Base-by-base conservation (phyloP, 192 early-diverging fungal species). In the Coemansia sp. region DNA sequence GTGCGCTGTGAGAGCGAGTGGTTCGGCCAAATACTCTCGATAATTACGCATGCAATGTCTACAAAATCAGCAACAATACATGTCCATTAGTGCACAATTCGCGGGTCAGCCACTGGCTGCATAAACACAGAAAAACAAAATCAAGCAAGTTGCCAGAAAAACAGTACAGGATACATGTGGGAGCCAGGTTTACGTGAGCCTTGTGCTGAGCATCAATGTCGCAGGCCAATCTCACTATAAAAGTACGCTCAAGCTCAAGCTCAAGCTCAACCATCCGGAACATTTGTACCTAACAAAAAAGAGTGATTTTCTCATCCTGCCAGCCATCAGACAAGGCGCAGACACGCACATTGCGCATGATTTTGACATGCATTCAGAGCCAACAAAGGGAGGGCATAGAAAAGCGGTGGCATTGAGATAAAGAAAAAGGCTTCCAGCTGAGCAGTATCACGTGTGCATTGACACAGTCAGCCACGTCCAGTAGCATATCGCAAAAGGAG, bases 11-110 rank as follows among this genome's bases (percentile, higher is more conserved):
- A 79, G 8, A 31, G 55, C 2, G 76, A 78, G 64, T 83, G 81
- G 54, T 75, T 74, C 38, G 81, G 76, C 81, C 81, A 83, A 36
- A 75, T 75, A 31, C 68, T 71, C 65, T 79, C 76, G 53, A 83
- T 78, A 37, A 83, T 72, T 20, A 69, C 66, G 37, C 81, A 83
- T 2, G 76, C 72, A 36, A 74, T 69, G 40, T 79, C 81, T 79
- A 79, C 49, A 48, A 23, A 4, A 20, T 14, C 37, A 23, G 38
- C 17, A 15, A 55, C 7, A 42, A 20, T 44, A 48, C 19, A 21
- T 53, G 21, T 44, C 40, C 11, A 44, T 44, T 44, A 44, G 40
- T 44, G 40, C 40, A 44, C 40, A 44, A 44, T 44, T 44, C 40
- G 40, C 40, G 4, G 40, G 60, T 42, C 26, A 38, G 19, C 26